Conservation (phyloP, 2,329 filamentous ascomycete species). For the Colletotrichum viniferum region DNA sequence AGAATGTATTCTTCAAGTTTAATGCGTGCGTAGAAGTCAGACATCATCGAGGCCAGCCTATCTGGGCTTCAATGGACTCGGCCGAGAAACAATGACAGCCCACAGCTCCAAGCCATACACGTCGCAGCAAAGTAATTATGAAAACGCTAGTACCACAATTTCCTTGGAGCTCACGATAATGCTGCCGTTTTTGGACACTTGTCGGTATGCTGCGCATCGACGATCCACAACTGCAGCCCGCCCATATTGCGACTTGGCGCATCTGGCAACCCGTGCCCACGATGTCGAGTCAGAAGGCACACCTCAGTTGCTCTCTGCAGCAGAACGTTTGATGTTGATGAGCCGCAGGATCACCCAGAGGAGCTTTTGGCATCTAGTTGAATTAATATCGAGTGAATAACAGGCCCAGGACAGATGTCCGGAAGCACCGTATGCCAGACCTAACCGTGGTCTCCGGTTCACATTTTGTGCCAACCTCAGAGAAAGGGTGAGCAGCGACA, state of each 20-base stretch:
- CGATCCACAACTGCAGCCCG: background rate
- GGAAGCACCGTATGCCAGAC: background rate
- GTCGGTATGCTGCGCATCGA: background rate
- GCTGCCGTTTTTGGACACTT: background rate
- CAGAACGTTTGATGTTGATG: background rate
- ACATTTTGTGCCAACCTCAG: background rate
- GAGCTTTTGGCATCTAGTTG: background rate
- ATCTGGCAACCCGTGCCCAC: rapidly evolving
- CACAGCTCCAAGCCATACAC: too few relatives aligned
- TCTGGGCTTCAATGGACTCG: background rate
- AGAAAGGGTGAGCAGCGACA: background rate
- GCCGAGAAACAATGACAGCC: too few relatives aligned
- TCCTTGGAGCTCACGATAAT: rapidly evolving
- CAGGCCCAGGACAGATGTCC: background rate
- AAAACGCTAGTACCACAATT: background rate
- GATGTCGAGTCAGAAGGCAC: background rate
- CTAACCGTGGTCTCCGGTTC: too few relatives aligned
- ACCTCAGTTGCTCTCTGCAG: background rate
- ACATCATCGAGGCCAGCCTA: background rate
- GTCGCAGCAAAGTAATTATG: background rate
- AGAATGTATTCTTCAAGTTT: rapidly evolving
- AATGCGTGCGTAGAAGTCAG: background rate
- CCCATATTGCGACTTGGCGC: background rate
- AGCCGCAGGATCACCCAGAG: background rate
- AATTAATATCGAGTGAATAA: background rate